These are phyloP conservation scores for Globisporangium camurandrum DNA, from an alignment of 352 stramenopile genomes.

Conservation along the genomic window DNA sequence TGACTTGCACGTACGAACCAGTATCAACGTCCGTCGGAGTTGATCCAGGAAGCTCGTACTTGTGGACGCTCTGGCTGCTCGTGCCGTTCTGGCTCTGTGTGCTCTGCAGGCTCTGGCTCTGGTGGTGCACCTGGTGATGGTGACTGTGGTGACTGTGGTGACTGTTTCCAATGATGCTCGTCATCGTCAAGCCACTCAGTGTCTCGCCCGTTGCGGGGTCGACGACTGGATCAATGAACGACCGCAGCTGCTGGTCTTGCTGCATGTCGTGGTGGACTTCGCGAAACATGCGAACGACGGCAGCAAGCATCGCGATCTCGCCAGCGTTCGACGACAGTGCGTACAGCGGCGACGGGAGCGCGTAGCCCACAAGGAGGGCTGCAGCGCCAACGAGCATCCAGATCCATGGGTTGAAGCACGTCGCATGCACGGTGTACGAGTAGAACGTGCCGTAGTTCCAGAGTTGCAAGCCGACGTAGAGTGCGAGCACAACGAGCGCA, in stretches of 20 bases:
- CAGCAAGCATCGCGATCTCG: conserved; percentile 70
- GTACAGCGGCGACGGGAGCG: conserved; percentile 70
- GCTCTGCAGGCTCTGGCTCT: too few species aligned
- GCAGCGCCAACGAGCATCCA: conserved; percentile 80
- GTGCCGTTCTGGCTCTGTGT: not conserved
- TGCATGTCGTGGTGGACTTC: conserved; percentile 82
- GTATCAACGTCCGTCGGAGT: not conserved
- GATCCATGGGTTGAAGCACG: conserved; percentile 85
- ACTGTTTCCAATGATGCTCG: not conserved
- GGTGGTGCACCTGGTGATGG: too few species aligned
- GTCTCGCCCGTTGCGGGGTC: too few species aligned
- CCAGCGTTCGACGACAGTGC: conserved; percentile 66
- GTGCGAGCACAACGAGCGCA: conserved; percentile 54
- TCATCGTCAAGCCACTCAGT: not conserved
- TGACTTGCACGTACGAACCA: conserved; percentile 28
- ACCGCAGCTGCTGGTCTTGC: conserved; percentile 62
- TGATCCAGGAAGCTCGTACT: conserved; percentile 22
- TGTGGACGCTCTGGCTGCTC: conserved; percentile 13
- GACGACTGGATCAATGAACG: conserved; percentile 57
- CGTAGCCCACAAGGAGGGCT: conserved; percentile 57
- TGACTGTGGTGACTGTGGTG: too few species aligned
- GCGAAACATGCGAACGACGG: conserved; percentile 80
- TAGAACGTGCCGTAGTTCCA: conserved; percentile 86
- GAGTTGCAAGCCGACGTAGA: conserved; percentile 67
- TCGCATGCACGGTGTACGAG: conserved; percentile 79